phyloP scores from a whole-genome alignment of 164 flowering plant genomes.

The Macadamia integrifolia region DNA sequence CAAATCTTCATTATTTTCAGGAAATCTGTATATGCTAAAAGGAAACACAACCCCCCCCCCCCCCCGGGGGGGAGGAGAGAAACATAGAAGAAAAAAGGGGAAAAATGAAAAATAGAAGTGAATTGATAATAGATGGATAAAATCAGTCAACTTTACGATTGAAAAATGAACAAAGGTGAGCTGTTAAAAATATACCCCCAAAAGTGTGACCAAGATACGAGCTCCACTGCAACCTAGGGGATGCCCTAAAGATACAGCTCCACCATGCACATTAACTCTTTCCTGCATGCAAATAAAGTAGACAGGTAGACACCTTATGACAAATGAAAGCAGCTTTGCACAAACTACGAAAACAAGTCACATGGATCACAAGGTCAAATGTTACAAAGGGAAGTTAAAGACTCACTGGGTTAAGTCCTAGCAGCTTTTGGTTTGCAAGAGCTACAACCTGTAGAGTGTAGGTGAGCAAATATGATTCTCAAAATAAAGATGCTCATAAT shows the following conservation, averaged over 20 bases:
- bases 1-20: no score
- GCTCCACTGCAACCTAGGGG: constrained; percentile 99
- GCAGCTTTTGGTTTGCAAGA: constrained; percentile 84
- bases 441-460: constrained; percentile 72
- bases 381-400: neutral
- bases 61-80: neutral
- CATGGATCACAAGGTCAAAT: neutral
- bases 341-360: neutral
- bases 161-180: neutral
- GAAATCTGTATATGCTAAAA: no score
- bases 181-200: constrained; percentile 51
- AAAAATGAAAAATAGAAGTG: neutral
- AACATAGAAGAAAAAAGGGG: neutral
- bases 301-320: neutral
- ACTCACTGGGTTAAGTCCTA: constrained; percentile 71
- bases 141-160: neutral
- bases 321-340: neutral
- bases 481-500: neutral
- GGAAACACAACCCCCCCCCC: no score
- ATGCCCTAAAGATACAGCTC: constrained; percentile 96
- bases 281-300: constrained; percentile 37
- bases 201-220: constrained; percentile 74
- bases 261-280: constrained; percentile 84
- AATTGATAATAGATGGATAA: neutral
- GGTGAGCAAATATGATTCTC: neutral